These are phyloP conservation scores for Lentithecium fluviatile DNA, from an alignment of 495 filamentous ascomycete species.

Conservation along the genomic window DNA sequence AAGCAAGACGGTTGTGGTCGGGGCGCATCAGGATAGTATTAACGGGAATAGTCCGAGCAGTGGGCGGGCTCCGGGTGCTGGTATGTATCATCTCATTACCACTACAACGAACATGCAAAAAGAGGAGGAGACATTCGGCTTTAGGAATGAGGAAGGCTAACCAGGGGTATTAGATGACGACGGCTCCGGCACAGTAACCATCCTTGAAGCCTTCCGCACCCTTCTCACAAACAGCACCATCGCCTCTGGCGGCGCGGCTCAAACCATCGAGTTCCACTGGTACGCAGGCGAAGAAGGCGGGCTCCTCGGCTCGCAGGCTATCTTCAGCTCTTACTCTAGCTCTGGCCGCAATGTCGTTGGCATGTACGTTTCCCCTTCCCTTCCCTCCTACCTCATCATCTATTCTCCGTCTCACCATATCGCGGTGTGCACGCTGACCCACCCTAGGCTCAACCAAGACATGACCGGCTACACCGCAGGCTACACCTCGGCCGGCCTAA, in stretches of 20 bases:
- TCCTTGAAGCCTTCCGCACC: conserved; percentile 16
- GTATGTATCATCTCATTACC: no score
- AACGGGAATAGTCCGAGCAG: background rate
- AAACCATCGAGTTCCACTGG: conserved; percentile 88
- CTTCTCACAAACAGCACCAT: background rate
- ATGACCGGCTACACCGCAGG: conserved; percentile 79
- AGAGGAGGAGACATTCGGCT: no score
- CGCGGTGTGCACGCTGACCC: no score
- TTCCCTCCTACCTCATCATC: no score
- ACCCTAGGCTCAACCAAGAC: conserved; percentile 70
- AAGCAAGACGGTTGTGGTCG: conserved; percentile 4
- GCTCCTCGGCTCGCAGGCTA: conserved; percentile 67
- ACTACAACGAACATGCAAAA: no score
- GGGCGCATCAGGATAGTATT: conserved; percentile 15
- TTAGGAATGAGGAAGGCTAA: no score
- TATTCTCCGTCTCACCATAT: no score
- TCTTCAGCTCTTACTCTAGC: conserved; percentile 78
- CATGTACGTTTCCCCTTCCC: conserved; percentile 52
- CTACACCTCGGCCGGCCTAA: background rate
- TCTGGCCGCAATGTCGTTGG: conserved; percentile 74
- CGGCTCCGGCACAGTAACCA: conserved; percentile 13
- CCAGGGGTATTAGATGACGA: conserved; percentile 1
- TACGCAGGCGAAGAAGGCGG: conserved; percentile 89
- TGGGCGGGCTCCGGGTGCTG: background rate
- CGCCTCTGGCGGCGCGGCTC: conserved; percentile 58